These are phyloP conservation scores for Anastatica hierochuntica DNA, from an alignment of 345 rosid genomes.

Conservation along the genomic window DNA sequence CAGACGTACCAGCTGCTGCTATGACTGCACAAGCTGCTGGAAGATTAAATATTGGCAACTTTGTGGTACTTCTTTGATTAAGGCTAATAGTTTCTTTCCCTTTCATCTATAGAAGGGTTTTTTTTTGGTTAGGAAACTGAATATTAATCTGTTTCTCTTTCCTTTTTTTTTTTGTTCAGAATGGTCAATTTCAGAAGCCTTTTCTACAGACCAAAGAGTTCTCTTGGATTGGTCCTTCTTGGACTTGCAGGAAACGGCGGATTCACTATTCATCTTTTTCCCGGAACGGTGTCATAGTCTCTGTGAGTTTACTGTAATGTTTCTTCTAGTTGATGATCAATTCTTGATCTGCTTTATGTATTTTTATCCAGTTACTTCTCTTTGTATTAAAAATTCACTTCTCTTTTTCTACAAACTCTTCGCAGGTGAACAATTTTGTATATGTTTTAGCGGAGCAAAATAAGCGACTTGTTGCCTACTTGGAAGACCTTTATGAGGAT, in stretches of 20 bases:
- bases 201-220: slow-evolving; percentile 19
- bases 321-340: neutral
- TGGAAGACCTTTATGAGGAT: slow-evolving; percentile 81
- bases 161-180: slow-evolving; percentile 22
- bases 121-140: neutral
- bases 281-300: slow-evolving; percentile 51
- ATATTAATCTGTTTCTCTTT: neutral
- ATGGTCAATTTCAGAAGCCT: slow-evolving; percentile 21
- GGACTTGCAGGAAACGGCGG: slow-evolving; percentile 49
- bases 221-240: slow-evolving; percentile 58
- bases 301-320: slow-evolving; percentile 37
- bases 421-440: slow-evolving; percentile 62
- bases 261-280: slow-evolving; percentile 56
- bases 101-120: neutral
- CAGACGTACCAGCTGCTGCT: slow-evolving; percentile 9
- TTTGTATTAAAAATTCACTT: neutral
- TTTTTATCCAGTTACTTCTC: neutral
- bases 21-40: slow-evolving; percentile 20
- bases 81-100: neutral
- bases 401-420: slow-evolving; percentile 7
- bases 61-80: slow-evolving; percentile 29
- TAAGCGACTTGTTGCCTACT: slow-evolving; percentile 62
- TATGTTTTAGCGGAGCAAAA: slow-evolving; percentile 67
- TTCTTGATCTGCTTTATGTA: too few relatives aligned
- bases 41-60: slow-evolving; percentile 13